A percentile compares a stretch with the other conserved stretches of the same genome.
phyloP scores from a whole-genome alignment of 1,284 basidiomycete species.

The Tylopilus sp. region DNA sequence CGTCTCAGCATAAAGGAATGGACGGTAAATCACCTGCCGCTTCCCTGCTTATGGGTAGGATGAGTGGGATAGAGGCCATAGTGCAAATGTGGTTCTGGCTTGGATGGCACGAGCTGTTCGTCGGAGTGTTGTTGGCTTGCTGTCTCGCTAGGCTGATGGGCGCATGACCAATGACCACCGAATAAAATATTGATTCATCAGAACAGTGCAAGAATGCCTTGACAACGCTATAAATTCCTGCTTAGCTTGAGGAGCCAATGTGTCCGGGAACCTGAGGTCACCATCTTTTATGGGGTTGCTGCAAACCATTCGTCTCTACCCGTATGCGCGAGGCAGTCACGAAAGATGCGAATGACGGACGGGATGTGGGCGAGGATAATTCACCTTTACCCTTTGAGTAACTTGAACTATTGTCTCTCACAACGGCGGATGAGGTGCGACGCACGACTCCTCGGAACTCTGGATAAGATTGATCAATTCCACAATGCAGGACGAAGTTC shows the following conservation, averaged over 20 bases:
- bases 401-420: no score
- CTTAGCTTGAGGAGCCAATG: not conserved
- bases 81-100: slow-evolving; percentile 46
- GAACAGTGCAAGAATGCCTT: not conserved
- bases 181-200: not conserved
- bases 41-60: slow-evolving; percentile 29
- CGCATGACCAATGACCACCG: not conserved
- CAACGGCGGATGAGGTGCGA: no score
- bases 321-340: no score
- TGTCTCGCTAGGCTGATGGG: slow-evolving; percentile 3
- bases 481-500: no score
- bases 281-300: no score
- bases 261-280: not conserved
- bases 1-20: slow-evolving; percentile 12
- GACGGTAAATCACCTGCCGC: not conserved
- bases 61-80: slow-evolving; percentile 38
- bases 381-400: no score
- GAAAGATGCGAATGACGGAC: no score
- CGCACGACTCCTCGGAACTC: no score
- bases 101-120: slow-evolving; percentile 8
- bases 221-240: not conserved
- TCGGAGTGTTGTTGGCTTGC: slow-evolving; percentile 1
- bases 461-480: no score
- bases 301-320: no score
- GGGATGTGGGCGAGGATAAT: no score